These are phyloP conservation scores for Pelargonium fulgidum DNA, from an alignment of 441 rosid species.

Conservation along the genomic window DNA sequence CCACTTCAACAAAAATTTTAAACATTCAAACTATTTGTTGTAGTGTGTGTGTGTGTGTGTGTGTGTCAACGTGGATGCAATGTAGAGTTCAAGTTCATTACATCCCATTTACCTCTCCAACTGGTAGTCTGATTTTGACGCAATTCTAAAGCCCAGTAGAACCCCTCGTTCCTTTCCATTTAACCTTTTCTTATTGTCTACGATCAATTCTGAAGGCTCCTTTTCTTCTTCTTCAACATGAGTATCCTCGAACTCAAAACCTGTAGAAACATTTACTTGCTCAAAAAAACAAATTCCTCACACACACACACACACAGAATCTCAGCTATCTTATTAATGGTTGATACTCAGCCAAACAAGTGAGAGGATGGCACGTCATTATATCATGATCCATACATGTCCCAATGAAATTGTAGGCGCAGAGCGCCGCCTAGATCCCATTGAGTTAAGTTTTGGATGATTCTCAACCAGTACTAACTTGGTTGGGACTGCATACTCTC, in stretches of 20 bases:
- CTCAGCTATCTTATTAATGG: no score
- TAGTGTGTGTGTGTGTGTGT: neutral
- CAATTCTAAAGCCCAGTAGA: slow-evolving; percentile 68
- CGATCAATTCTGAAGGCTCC: slow-evolving; percentile 46
- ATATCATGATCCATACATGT: no score
- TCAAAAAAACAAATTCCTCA: slow-evolving; percentile 3
- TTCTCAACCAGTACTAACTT: no score
- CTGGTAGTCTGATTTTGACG: slow-evolving; percentile 56
- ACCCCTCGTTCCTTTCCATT: slow-evolving; percentile 51
- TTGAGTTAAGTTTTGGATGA: no score
- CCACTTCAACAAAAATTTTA: neutral
- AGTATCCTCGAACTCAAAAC: slow-evolving; percentile 63
- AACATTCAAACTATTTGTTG: slow-evolving; percentile 10
- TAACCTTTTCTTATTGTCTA: slow-evolving; percentile 51
- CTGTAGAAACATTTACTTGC: slow-evolving; percentile 35
- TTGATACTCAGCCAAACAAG: no score
- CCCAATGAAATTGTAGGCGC: no score
- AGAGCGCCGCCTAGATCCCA: no score
- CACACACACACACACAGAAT: slow-evolving; percentile 2
- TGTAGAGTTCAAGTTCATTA: slow-evolving; percentile 8
- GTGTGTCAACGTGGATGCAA: slow-evolving; percentile 4
- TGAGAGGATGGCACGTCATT: no score
- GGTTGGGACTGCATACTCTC: no score
- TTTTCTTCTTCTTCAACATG: slow-evolving; percentile 50
- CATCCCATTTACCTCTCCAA: slow-evolving; percentile 56